Evolutionary conservation across 352 stramenopile genomes (phyloP).

Genomic region (Phytopythium vexans): DNA sequence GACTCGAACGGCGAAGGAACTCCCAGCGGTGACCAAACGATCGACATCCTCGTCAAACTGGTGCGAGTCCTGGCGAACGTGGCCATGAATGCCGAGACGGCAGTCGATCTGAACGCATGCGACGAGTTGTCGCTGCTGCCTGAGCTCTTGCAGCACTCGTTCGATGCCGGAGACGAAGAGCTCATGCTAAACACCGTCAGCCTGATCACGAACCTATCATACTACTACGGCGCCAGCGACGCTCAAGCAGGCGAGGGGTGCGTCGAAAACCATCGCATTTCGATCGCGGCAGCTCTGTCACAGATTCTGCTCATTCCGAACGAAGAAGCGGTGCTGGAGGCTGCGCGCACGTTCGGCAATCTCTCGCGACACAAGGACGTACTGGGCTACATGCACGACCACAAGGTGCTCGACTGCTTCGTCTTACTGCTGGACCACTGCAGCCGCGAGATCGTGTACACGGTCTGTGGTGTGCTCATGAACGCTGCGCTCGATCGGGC

Average conservation of each 20-base stretch:
- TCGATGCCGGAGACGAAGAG: slow-evolving; percentile 54
- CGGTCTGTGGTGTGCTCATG: slow-evolving; percentile 79
- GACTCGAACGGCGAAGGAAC: slow-evolving; percentile 4
- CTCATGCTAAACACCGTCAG: slow-evolving; percentile 88
- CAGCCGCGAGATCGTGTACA: slow-evolving; percentile 78
- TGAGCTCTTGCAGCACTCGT: slow-evolving; percentile 36
- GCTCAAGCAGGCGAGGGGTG: slow-evolving; percentile 18
- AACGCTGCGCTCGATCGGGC: slow-evolving; percentile 64
- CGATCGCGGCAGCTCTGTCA: slow-evolving; percentile 33
- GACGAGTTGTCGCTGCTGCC: slow-evolving; percentile 35
- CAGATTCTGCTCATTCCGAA: slow-evolving; percentile 68
- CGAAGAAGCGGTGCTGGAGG: slow-evolving; percentile 82
- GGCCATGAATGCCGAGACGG: slow-evolving; percentile 72
- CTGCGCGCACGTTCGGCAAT: slow-evolving; percentile 82
- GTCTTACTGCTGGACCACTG: slow-evolving; percentile 77
- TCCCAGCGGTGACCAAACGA: slow-evolving; percentile 14
- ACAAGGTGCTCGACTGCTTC: slow-evolving; percentile 65
- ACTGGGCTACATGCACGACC: slow-evolving; percentile 38
- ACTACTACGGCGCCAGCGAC: slow-evolving; percentile 26
- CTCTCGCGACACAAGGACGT: slow-evolving; percentile 74
- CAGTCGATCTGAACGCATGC: slow-evolving; percentile 30
- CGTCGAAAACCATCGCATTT: slow-evolving; percentile 39
- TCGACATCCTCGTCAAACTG: slow-evolving; percentile 82
- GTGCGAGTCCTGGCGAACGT: slow-evolving; percentile 81
- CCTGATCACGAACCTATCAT: slow-evolving; percentile 88